Base-by-base conservation (phyloP, 495 filamentous ascomycete genomes). In the Aspergillus cristatus region DNA sequence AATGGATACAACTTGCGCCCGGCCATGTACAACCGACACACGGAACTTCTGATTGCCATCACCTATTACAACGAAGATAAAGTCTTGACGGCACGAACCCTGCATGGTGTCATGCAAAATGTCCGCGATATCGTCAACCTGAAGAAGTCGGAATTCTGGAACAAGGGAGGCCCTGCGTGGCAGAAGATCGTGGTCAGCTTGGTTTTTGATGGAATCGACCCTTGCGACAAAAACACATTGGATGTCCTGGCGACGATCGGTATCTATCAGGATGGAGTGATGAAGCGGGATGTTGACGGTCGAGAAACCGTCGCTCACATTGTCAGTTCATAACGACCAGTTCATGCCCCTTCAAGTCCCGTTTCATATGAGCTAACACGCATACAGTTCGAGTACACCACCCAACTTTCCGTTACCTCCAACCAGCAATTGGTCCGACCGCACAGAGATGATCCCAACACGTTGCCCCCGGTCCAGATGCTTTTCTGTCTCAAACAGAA, bases 61-160 rank as follows among this genome's bases (percentile, higher is more conserved):
- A 98, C 91, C 29, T 96, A 96, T 65, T 98, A 97, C 71, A 97
- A 97, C 63, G 91, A 98, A 70, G 91, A 98, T 67, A 98, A 95
- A 64, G 78, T 84, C 7, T 70, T 98, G 44, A 90, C 89, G 2
- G 74, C 91, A 16, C 81, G 91, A 48, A 98, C 91, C 0, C 67
- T 98, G 30, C 90, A 98, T 54, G 86, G 89, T 58, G 88, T 95
- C 24, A 98, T 98, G 91, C 86, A 94, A 58, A 98, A 98, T 53
- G 84, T 98, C 45, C 81, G 88, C 34, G 90, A 98, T 50, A 96
- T 98, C 57, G 90, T 96, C 53, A 96, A 94, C 63, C 62, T 96
- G 50, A 95, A 95, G 65, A 94, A 88, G 59, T 94, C 91, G 5
- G 86, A 94, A 54, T 98, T 98, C 71, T 98, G 91, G 91, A 94